These are phyloP conservation scores for Wilcoxina mikolae DNA, from an alignment of 495 filamentous ascomycete species.

Conservation along the genomic window DNA sequence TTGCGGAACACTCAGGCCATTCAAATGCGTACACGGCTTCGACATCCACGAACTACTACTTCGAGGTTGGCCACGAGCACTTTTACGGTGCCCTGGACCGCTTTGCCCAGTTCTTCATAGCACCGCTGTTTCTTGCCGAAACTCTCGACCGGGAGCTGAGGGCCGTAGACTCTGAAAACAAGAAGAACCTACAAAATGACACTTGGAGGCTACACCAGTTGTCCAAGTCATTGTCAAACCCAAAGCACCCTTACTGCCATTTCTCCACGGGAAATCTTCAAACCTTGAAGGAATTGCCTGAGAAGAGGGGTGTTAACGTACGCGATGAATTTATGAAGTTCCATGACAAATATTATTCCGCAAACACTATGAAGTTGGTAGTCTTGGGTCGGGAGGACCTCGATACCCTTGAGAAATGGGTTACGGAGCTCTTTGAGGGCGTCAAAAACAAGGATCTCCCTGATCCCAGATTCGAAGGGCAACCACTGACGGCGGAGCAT, in stretches of 20 bases:
- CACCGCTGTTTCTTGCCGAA: conserved; percentile 74
- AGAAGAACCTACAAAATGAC: conserved; percentile 97
- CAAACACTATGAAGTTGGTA: conserved; percentile 91
- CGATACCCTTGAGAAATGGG: conserved; percentile 80
- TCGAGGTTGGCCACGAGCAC: conserved; percentile 72
- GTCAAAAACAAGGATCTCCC: conserved; percentile 74
- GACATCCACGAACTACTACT: conserved; percentile 95
- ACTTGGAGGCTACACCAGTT: conserved; percentile 85
- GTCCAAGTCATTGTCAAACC: conserved; percentile 78
- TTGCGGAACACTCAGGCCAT: conserved; percentile 71
- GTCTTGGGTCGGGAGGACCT: conserved; percentile 78
- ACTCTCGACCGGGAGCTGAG: conserved; percentile 82
- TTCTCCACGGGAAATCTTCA: conserved; percentile 92
- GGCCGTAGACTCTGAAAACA: conserved; percentile 97
- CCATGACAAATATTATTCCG: conserved; percentile 80
- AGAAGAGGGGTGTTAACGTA: conserved; percentile 69
- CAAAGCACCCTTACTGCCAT: conserved; percentile 81
- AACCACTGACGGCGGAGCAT: conserved; percentile 23
- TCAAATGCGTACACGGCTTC: conserved; percentile 91
- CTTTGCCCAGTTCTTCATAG: conserved; percentile 95
- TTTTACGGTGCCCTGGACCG: conserved; percentile 83
- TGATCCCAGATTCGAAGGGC: conserved; percentile 20
- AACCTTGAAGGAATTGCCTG: conserved; percentile 71
- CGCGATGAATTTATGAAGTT: conserved; percentile 90
- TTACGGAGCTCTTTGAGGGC: conserved; percentile 65